A percentile compares a stretch with the other conserved stretches of the same genome.
Evolutionary conservation across 352 stramenopile genomes (phyloP).

Genomic region (Phytophthora niederhauseri): DNA sequence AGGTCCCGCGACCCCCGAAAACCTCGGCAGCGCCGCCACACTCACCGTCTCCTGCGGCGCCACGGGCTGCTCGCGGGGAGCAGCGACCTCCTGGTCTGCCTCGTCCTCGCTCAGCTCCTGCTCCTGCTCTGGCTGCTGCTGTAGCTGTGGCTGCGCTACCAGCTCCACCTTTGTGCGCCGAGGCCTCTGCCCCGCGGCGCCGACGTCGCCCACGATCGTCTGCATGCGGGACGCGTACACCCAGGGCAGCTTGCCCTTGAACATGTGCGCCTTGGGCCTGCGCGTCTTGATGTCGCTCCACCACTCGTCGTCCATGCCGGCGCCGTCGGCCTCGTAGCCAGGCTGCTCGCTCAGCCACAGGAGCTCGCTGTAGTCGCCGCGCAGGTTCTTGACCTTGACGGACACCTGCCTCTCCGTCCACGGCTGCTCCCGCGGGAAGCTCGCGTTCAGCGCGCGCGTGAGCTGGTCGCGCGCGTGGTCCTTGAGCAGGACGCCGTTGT

Average conservation of each 20-base stretch:
- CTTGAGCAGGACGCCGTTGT: constrained; percentile 53
- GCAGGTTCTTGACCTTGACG: constrained; percentile 75
- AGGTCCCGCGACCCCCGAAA: neutral
- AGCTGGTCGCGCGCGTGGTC: constrained; percentile 51
- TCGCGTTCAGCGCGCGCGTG: constrained; percentile 50
- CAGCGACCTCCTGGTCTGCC: neutral
- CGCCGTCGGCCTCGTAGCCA: constrained; percentile 44
- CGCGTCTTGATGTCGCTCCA: constrained; percentile 49
- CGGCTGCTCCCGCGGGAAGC: constrained; percentile 35
- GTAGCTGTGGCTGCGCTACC: neutral
- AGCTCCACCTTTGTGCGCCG: neutral
- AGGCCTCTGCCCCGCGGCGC: neutral
- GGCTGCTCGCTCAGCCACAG: constrained; percentile 54
- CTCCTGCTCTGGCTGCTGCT: neutral
- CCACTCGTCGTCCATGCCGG: constrained; percentile 50
- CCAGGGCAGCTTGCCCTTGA: constrained; percentile 67
- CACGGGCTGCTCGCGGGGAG: neutral
- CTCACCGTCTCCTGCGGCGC: too few species aligned
- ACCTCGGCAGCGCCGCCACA: neutral
- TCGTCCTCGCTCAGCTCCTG: neutral
- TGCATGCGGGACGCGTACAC: constrained; percentile 53
- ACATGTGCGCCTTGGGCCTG: constrained; percentile 55
- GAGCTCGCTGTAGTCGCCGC: constrained; percentile 55
- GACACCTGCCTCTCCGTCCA: constrained; percentile 63
- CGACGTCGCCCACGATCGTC: constrained; percentile 44